These are phyloP conservation scores for Sordariomycetes sp. DNA, from an alignment of 2,329 filamentous ascomycete genomes.

Conservation along the genomic window DNA sequence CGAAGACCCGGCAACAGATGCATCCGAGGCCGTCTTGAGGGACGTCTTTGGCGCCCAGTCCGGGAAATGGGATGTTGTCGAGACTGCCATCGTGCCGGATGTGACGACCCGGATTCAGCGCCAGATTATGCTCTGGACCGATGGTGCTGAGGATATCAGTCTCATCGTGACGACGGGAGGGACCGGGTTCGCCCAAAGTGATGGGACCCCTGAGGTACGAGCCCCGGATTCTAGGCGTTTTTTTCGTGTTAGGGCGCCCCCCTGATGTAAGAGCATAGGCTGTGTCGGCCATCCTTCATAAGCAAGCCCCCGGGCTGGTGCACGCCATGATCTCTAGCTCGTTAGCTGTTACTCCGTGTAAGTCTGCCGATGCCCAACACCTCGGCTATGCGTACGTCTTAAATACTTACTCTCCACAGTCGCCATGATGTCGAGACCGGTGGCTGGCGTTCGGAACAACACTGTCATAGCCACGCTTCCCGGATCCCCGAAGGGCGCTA, in stretches of 20 bases:
- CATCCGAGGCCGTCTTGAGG: slow-evolving; percentile 54
- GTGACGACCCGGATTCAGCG: slow-evolving; percentile 63
- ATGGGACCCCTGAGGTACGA: slow-evolving; percentile 76
- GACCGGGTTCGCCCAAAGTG: slow-evolving; percentile 79
- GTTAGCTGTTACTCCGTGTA: slow-evolving; percentile 79
- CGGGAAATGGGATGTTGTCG: slow-evolving; percentile 59
- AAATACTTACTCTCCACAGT: slow-evolving; percentile 41
- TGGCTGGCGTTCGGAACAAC: slow-evolving; percentile 75
- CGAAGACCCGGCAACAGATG: slow-evolving; percentile 68
- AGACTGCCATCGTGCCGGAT: slow-evolving; percentile 71
- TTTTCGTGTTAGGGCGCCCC: slow-evolving; percentile 5
- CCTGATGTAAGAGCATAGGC: slow-evolving; percentile 40
- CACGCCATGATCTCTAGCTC: slow-evolving; percentile 89
- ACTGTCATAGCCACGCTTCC: slow-evolving; percentile 82
- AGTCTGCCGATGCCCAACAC: slow-evolving; percentile 21
- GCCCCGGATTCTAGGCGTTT: neutral
- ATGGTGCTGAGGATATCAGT: slow-evolving; percentile 53
- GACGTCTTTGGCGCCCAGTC: slow-evolving; percentile 57
- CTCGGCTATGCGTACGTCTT: slow-evolving; percentile 3
- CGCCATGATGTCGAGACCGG: slow-evolving; percentile 91
- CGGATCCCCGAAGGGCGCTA: slow-evolving; percentile 89
- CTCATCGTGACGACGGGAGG: slow-evolving; percentile 83
- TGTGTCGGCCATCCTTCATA: slow-evolving; percentile 67
- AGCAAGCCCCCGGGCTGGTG: slow-evolving; percentile 81
- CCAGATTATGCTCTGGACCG: slow-evolving; percentile 62